Evolutionary conservation across 139 green algal species (phyloP).

Genomic region (Parachlorella kessleri): DNA sequence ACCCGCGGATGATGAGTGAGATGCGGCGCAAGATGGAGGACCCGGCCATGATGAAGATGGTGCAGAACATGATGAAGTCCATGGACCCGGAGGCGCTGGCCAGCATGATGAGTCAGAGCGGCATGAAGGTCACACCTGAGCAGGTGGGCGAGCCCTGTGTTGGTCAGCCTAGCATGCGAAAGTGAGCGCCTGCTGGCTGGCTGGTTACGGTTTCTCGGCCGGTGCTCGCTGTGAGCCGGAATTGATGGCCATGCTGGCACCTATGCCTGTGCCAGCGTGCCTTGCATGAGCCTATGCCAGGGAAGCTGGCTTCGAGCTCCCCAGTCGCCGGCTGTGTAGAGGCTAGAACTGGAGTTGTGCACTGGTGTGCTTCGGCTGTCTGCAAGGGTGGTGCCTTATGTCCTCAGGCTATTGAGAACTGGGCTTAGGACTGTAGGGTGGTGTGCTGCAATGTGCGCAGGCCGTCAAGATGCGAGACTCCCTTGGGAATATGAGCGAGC

Average conservation of each 20-base stretch:
- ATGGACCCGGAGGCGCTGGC: slow-evolving; percentile 37
- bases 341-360: no score
- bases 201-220: no score
- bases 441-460: not conserved
- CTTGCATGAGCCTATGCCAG: no score
- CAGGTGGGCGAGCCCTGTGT: slow-evolving; percentile 14
- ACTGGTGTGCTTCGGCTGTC: no score
- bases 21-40: slow-evolving; percentile 37
- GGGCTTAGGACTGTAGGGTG: not conserved
- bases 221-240: no score
- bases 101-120: slow-evolving; percentile 16
- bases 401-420: not conserved
- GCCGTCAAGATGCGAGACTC: slow-evolving; percentile 2
- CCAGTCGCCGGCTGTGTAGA: no score
- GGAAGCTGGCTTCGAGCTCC: no score
- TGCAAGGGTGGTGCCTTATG: no score
- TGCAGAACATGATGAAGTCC: slow-evolving; percentile 39
- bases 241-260: no score
- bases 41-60: slow-evolving; percentile 34
- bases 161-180: not conserved
- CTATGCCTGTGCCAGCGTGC: no score
- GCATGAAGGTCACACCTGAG: slow-evolving; percentile 35
- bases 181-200: no score
- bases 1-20: slow-evolving; percentile 14
- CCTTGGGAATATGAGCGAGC: slow-evolving; percentile 25